phyloP scores from a whole-genome alignment of 2,329 filamentous ascomycete genomes.

The Botrytis paeoniae region DNA sequence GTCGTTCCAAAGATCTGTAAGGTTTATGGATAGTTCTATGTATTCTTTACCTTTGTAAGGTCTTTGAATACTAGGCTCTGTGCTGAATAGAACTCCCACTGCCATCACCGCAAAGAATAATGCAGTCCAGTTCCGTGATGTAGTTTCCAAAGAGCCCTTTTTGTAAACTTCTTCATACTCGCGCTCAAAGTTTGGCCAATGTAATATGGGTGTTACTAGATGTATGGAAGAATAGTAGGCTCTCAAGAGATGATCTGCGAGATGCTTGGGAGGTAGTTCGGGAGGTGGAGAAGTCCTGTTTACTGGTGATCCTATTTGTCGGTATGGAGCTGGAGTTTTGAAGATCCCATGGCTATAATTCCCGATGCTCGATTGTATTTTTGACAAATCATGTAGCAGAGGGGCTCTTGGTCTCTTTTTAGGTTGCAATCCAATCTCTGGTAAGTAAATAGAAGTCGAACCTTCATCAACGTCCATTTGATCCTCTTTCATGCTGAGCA shows the following conservation, averaged over 20 bases:
- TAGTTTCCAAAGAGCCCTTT: conserved; percentile 55
- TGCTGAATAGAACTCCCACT: conserved; percentile 72
- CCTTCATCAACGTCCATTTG: conserved; percentile 45
- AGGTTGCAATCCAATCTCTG: conserved; percentile 63
- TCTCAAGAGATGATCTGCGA: conserved; percentile 69
- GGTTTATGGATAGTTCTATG: conserved; percentile 65
- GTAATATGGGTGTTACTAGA: conserved; percentile 76
- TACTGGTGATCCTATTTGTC: conserved; percentile 49
- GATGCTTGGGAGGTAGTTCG: conserved; percentile 65
- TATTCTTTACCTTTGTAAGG: conserved; percentile 61
- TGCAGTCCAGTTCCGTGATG: conserved; percentile 69
- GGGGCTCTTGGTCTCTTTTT: conserved; percentile 60
- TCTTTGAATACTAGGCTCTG: conserved; percentile 52
- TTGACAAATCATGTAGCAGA: conserved; percentile 64
- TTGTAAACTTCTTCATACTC: conserved; percentile 77
- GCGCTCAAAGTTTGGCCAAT: conserved; percentile 80
- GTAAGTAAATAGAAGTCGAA: conserved; percentile 50
- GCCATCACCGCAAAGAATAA: conserved; percentile 82
- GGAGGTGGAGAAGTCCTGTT: conserved; percentile 55
- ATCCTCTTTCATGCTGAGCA: conserved; percentile 47
- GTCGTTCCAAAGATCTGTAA: conserved; percentile 80
- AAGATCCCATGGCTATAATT: conserved; percentile 75
- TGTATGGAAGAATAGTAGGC: conserved; percentile 77
- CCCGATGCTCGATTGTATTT: conserved; percentile 69
- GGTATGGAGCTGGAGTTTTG: conserved; percentile 70